Evolutionary conservation across 306 rosid species (phyloP), one percentile per base, ranked within the genome.

Genomic region (Clitoria ternatea): DNA sequence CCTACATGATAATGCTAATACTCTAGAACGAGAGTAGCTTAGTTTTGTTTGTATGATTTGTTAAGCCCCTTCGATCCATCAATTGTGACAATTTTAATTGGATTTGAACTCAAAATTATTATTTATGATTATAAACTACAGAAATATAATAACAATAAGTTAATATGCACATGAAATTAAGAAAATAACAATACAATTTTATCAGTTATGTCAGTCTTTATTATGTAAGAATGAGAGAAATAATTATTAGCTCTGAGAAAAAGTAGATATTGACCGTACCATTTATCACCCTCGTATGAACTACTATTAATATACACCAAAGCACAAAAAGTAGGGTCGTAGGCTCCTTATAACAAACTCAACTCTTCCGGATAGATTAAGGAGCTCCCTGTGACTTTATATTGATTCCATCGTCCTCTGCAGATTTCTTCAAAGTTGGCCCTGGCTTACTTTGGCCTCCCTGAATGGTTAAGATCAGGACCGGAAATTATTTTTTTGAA

Each of bases 401-500:
- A 60, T 74, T 72, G 66, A 10, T 48, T 49, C 66, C 79, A 61
- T 80, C 85, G 57, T 81, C 90, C 71, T 79, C 88, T 0, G 69
- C 15, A 36, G 87, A 70, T 57, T 82, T 83, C 90, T 79, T 90
- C 7, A 71, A 78, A 48, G 85, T 76, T 65, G 36, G 70, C 5
- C 75, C 85, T 57, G 79, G 79, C 87, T 85, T 89, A 56, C 68
- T 69, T 78, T 93, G 97, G 82, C 85, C 89, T 40, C 81, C 92
- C 89, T 84, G 71, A 13, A 60, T 47, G 33, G 47, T 74, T 53
- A 48, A 82, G 35, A 76, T 22, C 39, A 63, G 42, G 27, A 45
- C 3, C 23, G 22, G 30, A 32, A 55, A 54, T 48, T 40, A 69
- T 10, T 42, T 14, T 8, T 22, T 11, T 2, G 2, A 6, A 23